Conservation (phyloP, 225 moss, liverwort and hornwort species). For the Pseudisothecium myosuroides region DNA sequence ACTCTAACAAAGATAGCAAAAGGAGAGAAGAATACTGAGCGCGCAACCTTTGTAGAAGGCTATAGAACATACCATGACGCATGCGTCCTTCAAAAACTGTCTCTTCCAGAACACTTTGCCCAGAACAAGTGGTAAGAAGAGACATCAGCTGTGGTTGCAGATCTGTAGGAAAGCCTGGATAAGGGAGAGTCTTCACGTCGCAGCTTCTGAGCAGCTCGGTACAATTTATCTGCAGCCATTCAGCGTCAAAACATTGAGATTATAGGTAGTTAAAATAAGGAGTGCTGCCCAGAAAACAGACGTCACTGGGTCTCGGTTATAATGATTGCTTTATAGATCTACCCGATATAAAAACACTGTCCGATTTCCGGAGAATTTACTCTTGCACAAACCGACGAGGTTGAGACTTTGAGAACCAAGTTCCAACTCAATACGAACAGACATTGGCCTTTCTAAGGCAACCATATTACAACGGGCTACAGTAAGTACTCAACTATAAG, state of each 20-base stretch:
- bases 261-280: neutral
- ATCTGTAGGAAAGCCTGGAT: slow-evolving; percentile 95
- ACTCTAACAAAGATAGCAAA: neutral
- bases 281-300: neutral
- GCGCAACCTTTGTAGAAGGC: neutral
- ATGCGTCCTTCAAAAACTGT: slow-evolving; percentile 97
- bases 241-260: neutral
- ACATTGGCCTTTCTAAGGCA: neutral
- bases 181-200: slow-evolving; percentile 67
- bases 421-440: neutral
- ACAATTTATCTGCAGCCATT: slow-evolving; percentile 66
- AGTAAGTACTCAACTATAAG: neutral
- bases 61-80: slow-evolving; percentile 66
- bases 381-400: neutral
- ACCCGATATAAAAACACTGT: neutral
- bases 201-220: slow-evolving; percentile 33
- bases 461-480: neutral
- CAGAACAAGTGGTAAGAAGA: slow-evolving; percentile 70
- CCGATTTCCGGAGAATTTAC: neutral
- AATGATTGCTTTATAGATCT: neutral
- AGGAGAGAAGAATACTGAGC: neutral
- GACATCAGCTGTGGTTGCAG: slow-evolving; percentile 97
- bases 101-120: slow-evolving; percentile 80
- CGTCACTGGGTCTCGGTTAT: neutral
- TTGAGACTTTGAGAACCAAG: neutral